Percentiles rank a stretch among this genome's conserved stretches.
These are phyloP conservation scores for Syncephalastrum monosporum DNA, from an alignment of 371 early-diverging fungal species.

Conservation along the genomic window DNA sequence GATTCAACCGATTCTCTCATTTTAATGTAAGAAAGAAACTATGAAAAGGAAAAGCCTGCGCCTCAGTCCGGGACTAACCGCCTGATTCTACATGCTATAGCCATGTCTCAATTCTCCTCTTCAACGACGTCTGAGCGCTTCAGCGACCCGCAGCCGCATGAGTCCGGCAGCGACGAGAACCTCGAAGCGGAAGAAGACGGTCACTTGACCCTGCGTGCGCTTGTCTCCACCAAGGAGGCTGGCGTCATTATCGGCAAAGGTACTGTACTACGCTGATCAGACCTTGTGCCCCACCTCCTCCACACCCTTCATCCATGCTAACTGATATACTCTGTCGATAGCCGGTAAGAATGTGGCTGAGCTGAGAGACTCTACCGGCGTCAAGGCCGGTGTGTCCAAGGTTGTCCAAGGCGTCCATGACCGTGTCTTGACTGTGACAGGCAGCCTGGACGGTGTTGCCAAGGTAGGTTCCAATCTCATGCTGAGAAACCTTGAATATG, in stretches of 20 bases:
- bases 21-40: too few relatives aligned
- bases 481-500: background rate
- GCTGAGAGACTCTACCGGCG: slow-evolving; percentile 78
- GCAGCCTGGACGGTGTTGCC: slow-evolving; percentile 74
- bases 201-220: slow-evolving; percentile 73
- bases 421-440: slow-evolving; percentile 84
- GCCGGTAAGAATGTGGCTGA: slow-evolving; percentile 84
- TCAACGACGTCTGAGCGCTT: too few relatives aligned
- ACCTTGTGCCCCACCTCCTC: too few relatives aligned
- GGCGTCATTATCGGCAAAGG: slow-evolving; percentile 91
- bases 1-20: background rate
- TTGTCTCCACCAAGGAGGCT: slow-evolving; percentile 92
- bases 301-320: background rate
- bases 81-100: too few relatives aligned
- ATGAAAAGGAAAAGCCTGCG: too few relatives aligned
- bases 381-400: slow-evolving; percentile 87
- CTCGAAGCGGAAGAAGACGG: slow-evolving; percentile 15
- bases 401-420: slow-evolving; percentile 83
- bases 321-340: background rate
- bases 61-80: too few relatives aligned
- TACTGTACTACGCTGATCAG: background rate
- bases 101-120: too few relatives aligned
- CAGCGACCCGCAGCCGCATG: too few relatives aligned
- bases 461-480: slow-evolving; percentile 37
- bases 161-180: too few relatives aligned